Base-by-base conservation (phyloP, 495 filamentous ascomycete species). In the Geopyxis carbonaria region DNA sequence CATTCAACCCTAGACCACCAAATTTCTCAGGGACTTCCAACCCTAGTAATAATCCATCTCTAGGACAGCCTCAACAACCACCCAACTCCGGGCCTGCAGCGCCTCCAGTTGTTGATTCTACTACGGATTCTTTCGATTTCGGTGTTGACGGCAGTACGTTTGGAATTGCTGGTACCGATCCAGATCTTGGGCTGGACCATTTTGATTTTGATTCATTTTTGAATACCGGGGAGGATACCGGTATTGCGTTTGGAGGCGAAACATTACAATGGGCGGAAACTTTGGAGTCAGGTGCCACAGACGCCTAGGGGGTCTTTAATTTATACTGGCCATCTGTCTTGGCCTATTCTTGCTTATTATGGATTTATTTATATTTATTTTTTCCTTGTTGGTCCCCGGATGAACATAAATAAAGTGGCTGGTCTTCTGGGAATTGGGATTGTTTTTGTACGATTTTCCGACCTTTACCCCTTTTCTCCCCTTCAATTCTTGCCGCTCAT, bases 171-270 rank as follows among this genome's bases (percentile, higher is more conserved):
- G 30, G 45, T 51, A 31, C 55, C 42, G 37, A 40, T 13, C 19
- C 47, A 35, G 23, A 45, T 45, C 48, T 47, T 38, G 5, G 2
- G 13, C 63, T 95, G 34, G 77, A 83, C 53, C 79, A 80, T 49
- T 95, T 95, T 48, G 87, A 95, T 58, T 95, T 95, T 57, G 87
- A 95, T 59, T 83, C 80, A 0, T 95, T 94, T 70, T 63, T 95
- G 35, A 74, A 75, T 45, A 73, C 68, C 7, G 30, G 23, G 36
- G 70, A 74, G 43, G 66, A 68, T 40, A 62, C 62, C 18, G 60
- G 59, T 22, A 67, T 73, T 38, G 65, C 62, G 14, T 76, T 76
- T 41, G 65, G 72, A 40, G 59, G 62, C 3, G 61, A 51, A 40
- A 57, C 62, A 44, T 56, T 59, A 24, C 64, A 63, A 32, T 44